phyloP scores from a whole-genome alignment of 2,329 filamentous ascomycete species.

The Cladosporium sp. region DNA sequence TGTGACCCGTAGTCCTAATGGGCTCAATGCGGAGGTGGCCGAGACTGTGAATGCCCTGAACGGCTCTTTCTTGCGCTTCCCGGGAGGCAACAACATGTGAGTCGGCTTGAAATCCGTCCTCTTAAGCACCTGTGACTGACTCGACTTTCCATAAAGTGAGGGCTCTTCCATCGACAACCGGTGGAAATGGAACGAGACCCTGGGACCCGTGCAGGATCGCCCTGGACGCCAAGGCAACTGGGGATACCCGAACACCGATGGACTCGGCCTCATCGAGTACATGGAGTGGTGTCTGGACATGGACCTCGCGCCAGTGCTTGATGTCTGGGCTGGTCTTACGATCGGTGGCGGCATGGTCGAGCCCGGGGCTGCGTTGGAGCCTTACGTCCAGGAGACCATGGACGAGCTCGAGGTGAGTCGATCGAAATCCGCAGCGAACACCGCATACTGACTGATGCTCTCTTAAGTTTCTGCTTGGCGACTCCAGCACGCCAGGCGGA shows the following conservation, averaged over 20 bases:
- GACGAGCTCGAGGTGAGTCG: slow-evolving; percentile 58
- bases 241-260: slow-evolving; percentile 57
- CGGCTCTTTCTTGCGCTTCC: slow-evolving; percentile 51
- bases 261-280: slow-evolving; percentile 57
- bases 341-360: slow-evolving; percentile 46
- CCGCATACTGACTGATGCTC: slow-evolving; percentile 35
- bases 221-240: slow-evolving; percentile 52
- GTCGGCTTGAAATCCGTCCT: background rate
- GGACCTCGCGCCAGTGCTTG: slow-evolving; percentile 50
- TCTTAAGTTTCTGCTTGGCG: too few species aligned
- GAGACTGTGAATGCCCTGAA: too few species aligned
- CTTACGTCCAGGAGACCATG: slow-evolving; percentile 51
- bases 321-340: slow-evolving; percentile 52
- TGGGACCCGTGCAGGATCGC: slow-evolving; percentile 48
- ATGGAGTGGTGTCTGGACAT: slow-evolving; percentile 53
- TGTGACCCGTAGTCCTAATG: too few species aligned
- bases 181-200: slow-evolving; percentile 46
- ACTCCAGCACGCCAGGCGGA: too few species aligned
- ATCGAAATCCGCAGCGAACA: slow-evolving; percentile 46
- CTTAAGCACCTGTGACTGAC: background rate
- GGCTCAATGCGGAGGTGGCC: too few species aligned
- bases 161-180: slow-evolving; percentile 13
- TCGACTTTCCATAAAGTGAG: background rate
- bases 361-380: slow-evolving; percentile 40
- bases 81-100: slow-evolving; percentile 53